These are phyloP conservation scores for Pyrenophora teres DNA, from an alignment of 2,329 filamentous ascomycete genomes.

Conservation along the genomic window DNA sequence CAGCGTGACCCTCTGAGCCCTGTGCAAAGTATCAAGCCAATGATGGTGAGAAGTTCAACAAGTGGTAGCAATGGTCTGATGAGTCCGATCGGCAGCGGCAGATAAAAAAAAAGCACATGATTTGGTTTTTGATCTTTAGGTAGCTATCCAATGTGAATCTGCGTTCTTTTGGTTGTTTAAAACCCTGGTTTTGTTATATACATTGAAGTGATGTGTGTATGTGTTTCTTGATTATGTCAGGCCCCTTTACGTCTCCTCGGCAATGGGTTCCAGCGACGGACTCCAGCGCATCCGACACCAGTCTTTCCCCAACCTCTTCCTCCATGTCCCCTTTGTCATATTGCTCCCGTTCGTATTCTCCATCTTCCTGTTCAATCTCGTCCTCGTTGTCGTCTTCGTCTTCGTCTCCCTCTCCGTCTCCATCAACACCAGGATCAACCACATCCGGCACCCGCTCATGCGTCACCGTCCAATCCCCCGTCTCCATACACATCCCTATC, in stretches of 20 bases:
- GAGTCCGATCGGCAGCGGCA: slow-evolving; percentile 38
- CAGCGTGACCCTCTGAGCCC: slow-evolving; percentile 48
- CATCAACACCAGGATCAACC: not conserved
- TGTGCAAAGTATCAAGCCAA: slow-evolving; percentile 38
- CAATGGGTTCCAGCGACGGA: not conserved
- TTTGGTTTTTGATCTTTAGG: slow-evolving; percentile 24
- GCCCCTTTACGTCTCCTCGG: not conserved
- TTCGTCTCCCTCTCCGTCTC: not conserved
- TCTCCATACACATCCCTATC: not conserved
- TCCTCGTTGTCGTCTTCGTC: not conserved
- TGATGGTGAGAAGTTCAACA: slow-evolving; percentile 42
- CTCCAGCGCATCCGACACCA: not conserved
- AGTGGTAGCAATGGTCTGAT: slow-evolving; percentile 36
- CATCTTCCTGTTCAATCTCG: not conserved
- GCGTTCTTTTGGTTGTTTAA: slow-evolving; percentile 24
- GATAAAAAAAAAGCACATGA: slow-evolving; percentile 26
- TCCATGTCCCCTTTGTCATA: not conserved
- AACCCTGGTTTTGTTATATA: not conserved
- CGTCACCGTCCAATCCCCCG: not conserved
- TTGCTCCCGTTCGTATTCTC: not conserved
- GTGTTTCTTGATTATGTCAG: not conserved
- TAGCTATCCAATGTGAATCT: slow-evolving; percentile 37
- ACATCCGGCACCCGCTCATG: not conserved
- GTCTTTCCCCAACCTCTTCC: not conserved
- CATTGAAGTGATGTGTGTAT: not conserved